Evolutionary conservation across 116 monocot species (phyloP).

Genomic region (Trichopus zeylanicus): DNA sequence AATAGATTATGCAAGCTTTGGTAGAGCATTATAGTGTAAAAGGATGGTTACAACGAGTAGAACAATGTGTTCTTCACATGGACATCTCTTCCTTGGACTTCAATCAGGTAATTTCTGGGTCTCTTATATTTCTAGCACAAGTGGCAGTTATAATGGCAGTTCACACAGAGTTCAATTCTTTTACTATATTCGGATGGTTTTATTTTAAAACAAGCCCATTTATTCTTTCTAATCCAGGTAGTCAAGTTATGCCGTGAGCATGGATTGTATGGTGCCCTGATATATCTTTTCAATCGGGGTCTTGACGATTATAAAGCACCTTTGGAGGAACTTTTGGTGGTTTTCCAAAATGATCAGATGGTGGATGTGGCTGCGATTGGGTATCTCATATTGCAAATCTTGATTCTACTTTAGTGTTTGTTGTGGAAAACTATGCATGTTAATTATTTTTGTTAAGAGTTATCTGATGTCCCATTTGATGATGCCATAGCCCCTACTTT

Average conservation of each 20-base stretch:
- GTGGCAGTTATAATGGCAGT: not conserved
- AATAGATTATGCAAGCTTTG: constrained; percentile 94
- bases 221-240: constrained; percentile 44
- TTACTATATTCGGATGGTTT: not conserved
- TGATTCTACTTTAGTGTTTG: not conserved
- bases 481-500: too few species aligned
- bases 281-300: constrained; percentile 93
- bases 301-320: constrained; percentile 86
- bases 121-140: not conserved
- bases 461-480: too few species aligned
- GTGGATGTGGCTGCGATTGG: constrained; percentile 45
- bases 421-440: not conserved
- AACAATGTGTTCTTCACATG: constrained; percentile 99
- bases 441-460: not conserved
- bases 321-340: constrained; percentile 83
- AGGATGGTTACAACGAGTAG: constrained; percentile 95
- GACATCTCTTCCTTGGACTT: constrained; percentile 98
- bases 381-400: constrained; percentile 21
- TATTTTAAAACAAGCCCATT: constrained; percentile 1
- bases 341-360: constrained; percentile 43
- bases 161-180: not conserved
- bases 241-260: constrained; percentile 93
- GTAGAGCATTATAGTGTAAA: constrained; percentile 90
- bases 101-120: constrained; percentile 68
- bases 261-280: constrained; percentile 88